Conservation (phyloP, 2,329 filamentous ascomycete species). For the Colletotrichum horii region DNA sequence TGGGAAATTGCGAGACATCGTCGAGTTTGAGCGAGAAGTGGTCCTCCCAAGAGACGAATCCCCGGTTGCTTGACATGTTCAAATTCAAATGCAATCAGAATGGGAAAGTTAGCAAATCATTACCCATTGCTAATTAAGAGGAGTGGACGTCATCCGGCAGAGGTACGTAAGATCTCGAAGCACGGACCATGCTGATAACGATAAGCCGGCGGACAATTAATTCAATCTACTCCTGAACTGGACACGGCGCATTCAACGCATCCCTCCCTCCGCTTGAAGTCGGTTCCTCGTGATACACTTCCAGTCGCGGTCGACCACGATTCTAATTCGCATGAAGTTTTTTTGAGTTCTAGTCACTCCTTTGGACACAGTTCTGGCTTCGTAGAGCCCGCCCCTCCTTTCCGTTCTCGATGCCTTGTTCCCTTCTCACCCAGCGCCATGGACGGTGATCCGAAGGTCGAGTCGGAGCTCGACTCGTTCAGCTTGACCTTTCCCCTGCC, state of each 20-base stretch:
- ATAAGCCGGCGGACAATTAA: constrained; percentile 11
- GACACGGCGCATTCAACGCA: not conserved
- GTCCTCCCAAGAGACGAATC: no score
- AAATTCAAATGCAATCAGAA: not conserved
- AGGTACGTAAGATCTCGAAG: not conserved
- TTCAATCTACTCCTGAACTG: not conserved
- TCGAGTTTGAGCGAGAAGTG: accelerated
- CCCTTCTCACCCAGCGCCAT: constrained; percentile 45
- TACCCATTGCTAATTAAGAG: not conserved
- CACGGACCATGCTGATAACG: constrained; percentile 15
- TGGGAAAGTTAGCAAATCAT: not conserved
- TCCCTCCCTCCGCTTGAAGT: not conserved
- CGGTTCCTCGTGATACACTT: not conserved
- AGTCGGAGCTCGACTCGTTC: constrained; percentile 80
- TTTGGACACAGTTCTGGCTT: constrained; percentile 4
- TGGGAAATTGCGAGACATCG: not conserved
- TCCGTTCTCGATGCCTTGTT: constrained; percentile 15
- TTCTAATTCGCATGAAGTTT: not conserved
- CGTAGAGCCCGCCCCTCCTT: constrained; percentile 2
- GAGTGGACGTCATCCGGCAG: not conserved
- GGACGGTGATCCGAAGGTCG: constrained; percentile 77
- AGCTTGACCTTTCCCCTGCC: constrained; percentile 87
- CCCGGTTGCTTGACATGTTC: not conserved
- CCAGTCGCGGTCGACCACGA: not conserved
- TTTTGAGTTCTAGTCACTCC: constrained; percentile 10